Conservation (phyloP, 169 alveolate species). For the Theileria parva region DNA sequence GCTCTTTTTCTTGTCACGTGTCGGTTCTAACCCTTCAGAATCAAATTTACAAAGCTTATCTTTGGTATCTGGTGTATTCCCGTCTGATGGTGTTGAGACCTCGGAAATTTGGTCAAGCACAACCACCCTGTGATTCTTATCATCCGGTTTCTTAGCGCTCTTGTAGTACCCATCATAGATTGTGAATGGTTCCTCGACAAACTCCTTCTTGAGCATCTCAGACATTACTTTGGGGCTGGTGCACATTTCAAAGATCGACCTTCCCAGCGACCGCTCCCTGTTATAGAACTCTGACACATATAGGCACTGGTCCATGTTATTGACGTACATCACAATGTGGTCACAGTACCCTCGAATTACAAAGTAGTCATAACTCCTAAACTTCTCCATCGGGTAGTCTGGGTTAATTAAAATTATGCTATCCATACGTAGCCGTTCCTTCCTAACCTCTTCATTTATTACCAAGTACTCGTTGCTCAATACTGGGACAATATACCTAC, state of each 20-base stretch:
- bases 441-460: conserved; percentile 10
- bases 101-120: not conserved
- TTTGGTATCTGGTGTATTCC: not conserved
- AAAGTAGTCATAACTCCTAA: conserved; percentile 78
- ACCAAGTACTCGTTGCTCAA: conserved; percentile 2
- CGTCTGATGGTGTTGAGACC: not conserved
- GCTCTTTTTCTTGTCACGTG: not conserved
- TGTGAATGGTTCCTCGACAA: conserved; percentile 1
- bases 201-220: not conserved
- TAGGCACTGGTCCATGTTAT: conserved; percentile 78
- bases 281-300: conserved; percentile 71
- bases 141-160: not conserved
- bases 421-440: conserved; percentile 68
- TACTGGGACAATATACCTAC: conserved; percentile 22
- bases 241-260: conserved; percentile 69
- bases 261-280: conserved; percentile 72
- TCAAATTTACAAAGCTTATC: not conserved
- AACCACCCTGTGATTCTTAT: not conserved
- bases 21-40: not conserved
- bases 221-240: conserved; percentile 37
- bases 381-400: conserved; percentile 78
- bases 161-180: not conserved
- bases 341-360: conserved; percentile 80
- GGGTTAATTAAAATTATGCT: conserved; percentile 80
- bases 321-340: conserved; percentile 84